A percentile compares a stretch with the other conserved stretches of the same genome.
These are phyloP conservation scores for Saccharum hybrid DNA, from an alignment of 202 grass and related monocot species.

Conservation along the genomic window DNA sequence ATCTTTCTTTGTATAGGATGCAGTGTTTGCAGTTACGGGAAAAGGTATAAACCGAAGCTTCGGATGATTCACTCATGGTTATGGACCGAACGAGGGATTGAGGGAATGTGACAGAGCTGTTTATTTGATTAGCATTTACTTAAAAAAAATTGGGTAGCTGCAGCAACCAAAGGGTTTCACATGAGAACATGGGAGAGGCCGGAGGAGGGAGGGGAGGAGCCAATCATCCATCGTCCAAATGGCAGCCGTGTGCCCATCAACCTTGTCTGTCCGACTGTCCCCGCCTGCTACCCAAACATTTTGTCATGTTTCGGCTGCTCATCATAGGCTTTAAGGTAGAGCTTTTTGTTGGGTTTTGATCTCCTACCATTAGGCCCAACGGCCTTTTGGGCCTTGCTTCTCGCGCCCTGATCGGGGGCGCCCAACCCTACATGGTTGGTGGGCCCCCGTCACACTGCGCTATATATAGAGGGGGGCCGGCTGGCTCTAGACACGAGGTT, in stretches of 20 bases:
- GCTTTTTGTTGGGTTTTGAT: too few relatives aligned
- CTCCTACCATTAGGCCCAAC: too few relatives aligned
- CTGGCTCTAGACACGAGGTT: too few relatives aligned
- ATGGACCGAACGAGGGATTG: too few relatives aligned
- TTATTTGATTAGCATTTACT: constrained; percentile 39
- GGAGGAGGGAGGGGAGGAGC: neutral
- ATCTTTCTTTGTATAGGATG: neutral
- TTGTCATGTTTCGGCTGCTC: constrained; percentile 28
- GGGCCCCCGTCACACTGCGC: too few relatives aligned
- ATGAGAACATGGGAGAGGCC: constrained; percentile 44
- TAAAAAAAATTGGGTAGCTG: constrained; percentile 19
- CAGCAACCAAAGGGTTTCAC: constrained; percentile 24
- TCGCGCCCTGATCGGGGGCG: too few relatives aligned
- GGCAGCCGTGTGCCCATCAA: constrained; percentile 27
- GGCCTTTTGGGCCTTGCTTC: too few relatives aligned
- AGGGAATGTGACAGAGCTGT: constrained; percentile 10
- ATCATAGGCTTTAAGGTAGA: constrained; percentile 34
- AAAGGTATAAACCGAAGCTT: neutral
- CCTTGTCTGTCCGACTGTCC: constrained; percentile 25
- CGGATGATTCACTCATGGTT: neutral
- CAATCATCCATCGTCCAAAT: constrained; percentile 60
- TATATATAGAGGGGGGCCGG: too few relatives aligned
- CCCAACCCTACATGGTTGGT: too few relatives aligned
- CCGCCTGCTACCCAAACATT: too few relatives aligned
- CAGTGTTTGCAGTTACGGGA: neutral